Evolutionary conservation across 164 flowering plant genomes (phyloP).

Genomic region (Protea cynaroides): DNA sequence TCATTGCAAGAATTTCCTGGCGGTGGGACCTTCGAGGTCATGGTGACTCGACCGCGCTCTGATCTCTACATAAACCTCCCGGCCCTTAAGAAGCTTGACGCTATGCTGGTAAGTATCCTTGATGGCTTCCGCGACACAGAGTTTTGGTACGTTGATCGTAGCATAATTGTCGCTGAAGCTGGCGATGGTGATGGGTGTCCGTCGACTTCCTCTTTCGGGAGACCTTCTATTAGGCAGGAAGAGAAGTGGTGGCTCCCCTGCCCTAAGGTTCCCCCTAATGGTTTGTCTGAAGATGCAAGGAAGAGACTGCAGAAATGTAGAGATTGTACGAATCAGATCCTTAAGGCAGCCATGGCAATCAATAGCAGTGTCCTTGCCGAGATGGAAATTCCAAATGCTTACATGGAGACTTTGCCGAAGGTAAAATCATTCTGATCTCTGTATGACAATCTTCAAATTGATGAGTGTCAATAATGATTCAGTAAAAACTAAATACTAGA

Average conservation of each 20-base stretch:
- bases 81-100: slow-evolving; percentile 72
- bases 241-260: slow-evolving; percentile 89
- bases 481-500: not conserved
- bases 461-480: not conserved
- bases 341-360: slow-evolving; percentile 72
- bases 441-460: not conserved
- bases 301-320: slow-evolving; percentile 59
- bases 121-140: slow-evolving; percentile 55
- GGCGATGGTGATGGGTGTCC: slow-evolving; percentile 22
- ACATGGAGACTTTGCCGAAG: slow-evolving; percentile 68
- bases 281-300: slow-evolving; percentile 52
- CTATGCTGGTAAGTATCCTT: slow-evolving; percentile 59
- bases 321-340: slow-evolving; percentile 68
- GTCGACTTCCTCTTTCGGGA: too few relatives aligned
- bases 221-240: slow-evolving; percentile 52
- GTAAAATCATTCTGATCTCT: slow-evolving; percentile 21
- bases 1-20: slow-evolving; percentile 64
- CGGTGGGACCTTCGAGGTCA: slow-evolving; percentile 68
- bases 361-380: slow-evolving; percentile 60
- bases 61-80: slow-evolving; percentile 70
- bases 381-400: slow-evolving; percentile 67
- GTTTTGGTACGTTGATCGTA: slow-evolving; percentile 61
- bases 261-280: slow-evolving; percentile 60
- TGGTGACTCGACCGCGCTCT: slow-evolving; percentile 62
- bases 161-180: slow-evolving; percentile 31